Evolutionary conservation across 306 rosid genomes (phyloP).

Genomic region (Vigna mungo): DNA sequence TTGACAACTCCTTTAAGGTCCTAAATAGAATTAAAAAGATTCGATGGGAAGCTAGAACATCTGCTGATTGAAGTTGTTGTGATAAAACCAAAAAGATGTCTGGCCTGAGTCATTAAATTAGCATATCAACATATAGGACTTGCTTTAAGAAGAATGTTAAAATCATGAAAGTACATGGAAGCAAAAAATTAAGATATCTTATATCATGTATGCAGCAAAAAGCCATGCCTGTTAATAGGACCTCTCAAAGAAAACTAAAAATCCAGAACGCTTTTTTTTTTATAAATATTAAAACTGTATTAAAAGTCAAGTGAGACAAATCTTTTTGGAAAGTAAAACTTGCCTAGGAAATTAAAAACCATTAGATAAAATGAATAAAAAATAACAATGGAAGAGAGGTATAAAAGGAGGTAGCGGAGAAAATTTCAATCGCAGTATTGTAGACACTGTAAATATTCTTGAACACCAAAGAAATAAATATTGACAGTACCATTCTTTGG

Average conservation of each 20-base stretch:
- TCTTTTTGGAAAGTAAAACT: background rate
- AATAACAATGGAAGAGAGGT: background rate
- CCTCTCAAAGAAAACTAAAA: constrained; percentile 25
- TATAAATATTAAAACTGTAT: constrained; percentile 1
- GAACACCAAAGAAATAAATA: constrained; percentile 35
- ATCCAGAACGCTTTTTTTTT: background rate
- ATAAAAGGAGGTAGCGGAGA: background rate
- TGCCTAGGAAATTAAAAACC: background rate
- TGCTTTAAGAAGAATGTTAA: constrained; percentile 34
- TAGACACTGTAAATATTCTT: constrained; percentile 5
- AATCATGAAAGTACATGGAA: constrained; percentile 31
- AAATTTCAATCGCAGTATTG: constrained; percentile 31
- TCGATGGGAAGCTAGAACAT: constrained; percentile 82
- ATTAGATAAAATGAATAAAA: constrained; percentile 1
- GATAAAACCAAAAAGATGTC: constrained; percentile 86
- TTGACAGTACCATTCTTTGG: constrained; percentile 80
- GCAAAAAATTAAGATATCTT: constrained; percentile 23
- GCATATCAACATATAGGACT: constrained; percentile 53
- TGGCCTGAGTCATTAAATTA: constrained; percentile 75
- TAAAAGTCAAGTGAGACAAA: constrained; percentile 3
- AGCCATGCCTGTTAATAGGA: constrained; percentile 6
- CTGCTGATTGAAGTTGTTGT: constrained; percentile 86
- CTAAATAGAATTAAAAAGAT: constrained; percentile 83
- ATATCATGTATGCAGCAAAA: constrained; percentile 32
- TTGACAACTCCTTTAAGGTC: constrained; percentile 87